phyloP scores from a whole-genome alignment of 768 basidiomycete species.

The Leccinum truebloodii region DNA sequence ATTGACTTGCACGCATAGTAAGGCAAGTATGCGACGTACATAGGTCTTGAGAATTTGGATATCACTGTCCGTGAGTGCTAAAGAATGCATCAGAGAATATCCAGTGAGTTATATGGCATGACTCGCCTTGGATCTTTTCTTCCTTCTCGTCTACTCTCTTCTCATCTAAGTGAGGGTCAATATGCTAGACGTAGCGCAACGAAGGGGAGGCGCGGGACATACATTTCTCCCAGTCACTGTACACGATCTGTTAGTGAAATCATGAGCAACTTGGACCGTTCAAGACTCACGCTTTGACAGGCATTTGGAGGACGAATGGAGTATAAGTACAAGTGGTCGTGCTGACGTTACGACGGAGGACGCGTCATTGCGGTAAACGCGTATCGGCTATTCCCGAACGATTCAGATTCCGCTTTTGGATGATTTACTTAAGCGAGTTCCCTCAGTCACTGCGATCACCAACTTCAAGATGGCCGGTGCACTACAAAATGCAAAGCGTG shows the following conservation, averaged over 20 bases:
- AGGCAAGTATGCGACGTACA: slow-evolving; percentile 46
- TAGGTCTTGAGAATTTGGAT: slow-evolving; percentile 99
- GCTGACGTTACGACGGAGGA: slow-evolving; percentile 27
- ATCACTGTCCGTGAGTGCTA: slow-evolving; percentile 96
- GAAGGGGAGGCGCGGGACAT: slow-evolving; percentile 24
- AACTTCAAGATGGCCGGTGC: slow-evolving; percentile 79
- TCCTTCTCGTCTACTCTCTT: slow-evolving; percentile 86
- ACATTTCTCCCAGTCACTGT: slow-evolving; percentile 99
- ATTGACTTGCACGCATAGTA: background rate
- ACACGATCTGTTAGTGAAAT: slow-evolving; percentile 12
- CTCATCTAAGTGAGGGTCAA: slow-evolving; percentile 53
- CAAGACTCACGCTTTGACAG: slow-evolving; percentile 87
- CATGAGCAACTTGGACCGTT: background rate
- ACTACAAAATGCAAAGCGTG: slow-evolving; percentile 84
- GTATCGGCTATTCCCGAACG: slow-evolving; percentile 28
- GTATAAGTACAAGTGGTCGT: slow-evolving; percentile 6
- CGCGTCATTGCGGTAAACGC: slow-evolving; percentile 38
- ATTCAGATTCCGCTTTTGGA: slow-evolving; percentile 35
- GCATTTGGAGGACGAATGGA: slow-evolving; percentile 54
- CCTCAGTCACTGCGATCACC: slow-evolving; percentile 5
- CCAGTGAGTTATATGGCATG: background rate
- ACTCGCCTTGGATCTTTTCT: slow-evolving; percentile 87
- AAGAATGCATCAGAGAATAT: slow-evolving; percentile 8
- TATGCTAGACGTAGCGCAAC: slow-evolving; percentile 5
- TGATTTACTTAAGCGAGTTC: background rate